These are phyloP conservation scores for Mycosphaerella arachidis DNA, from an alignment of 2,329 filamentous ascomycete species.

Conservation along the genomic window DNA sequence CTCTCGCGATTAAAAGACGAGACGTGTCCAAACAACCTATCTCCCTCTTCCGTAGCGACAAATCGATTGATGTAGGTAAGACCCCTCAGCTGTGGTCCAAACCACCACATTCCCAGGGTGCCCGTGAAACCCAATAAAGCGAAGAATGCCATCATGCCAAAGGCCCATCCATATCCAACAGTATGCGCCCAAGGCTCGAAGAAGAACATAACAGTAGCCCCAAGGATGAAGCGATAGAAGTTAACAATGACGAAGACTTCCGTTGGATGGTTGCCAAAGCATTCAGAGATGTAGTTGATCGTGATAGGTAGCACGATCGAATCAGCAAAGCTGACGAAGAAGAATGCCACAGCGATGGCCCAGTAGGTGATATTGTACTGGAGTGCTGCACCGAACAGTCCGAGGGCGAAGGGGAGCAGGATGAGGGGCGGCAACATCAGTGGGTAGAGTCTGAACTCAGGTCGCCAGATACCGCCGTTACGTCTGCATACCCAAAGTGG, in stretches of 20 bases:
- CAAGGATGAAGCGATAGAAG: conserved; percentile 23
- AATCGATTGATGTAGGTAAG: not conserved
- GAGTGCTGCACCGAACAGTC: conserved; percentile 37
- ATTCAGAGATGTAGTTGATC: conserved; percentile 32
- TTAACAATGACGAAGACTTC: conserved; percentile 37
- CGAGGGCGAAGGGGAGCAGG: conserved; percentile 23
- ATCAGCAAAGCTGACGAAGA: conserved; percentile 39
- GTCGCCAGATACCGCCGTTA: conserved; percentile 35
- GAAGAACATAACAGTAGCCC: conserved; percentile 10
- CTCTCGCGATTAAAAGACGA: not conserved
- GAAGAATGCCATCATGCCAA: conserved; percentile 8
- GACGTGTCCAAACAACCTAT: not conserved
- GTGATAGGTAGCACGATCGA: conserved; percentile 32
- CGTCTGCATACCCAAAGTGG: conserved; percentile 34
- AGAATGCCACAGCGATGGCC: conserved; percentile 39
- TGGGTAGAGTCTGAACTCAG: conserved; percentile 38
- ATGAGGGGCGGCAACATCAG: conserved; percentile 32
- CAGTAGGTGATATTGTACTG: conserved; percentile 40
- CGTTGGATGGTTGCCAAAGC: conserved; percentile 36
- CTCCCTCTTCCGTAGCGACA: not conserved
- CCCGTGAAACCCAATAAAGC: not conserved
- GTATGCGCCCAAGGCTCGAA: conserved; percentile 6
- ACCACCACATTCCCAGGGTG: not conserved
- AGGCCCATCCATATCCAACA: conserved; percentile 13
- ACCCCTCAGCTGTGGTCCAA: not conserved